These are phyloP conservation scores for Scopulariopsis brevicaulis DNA, from an alignment of 2,329 filamentous ascomycete genomes.

Conservation along the genomic window DNA sequence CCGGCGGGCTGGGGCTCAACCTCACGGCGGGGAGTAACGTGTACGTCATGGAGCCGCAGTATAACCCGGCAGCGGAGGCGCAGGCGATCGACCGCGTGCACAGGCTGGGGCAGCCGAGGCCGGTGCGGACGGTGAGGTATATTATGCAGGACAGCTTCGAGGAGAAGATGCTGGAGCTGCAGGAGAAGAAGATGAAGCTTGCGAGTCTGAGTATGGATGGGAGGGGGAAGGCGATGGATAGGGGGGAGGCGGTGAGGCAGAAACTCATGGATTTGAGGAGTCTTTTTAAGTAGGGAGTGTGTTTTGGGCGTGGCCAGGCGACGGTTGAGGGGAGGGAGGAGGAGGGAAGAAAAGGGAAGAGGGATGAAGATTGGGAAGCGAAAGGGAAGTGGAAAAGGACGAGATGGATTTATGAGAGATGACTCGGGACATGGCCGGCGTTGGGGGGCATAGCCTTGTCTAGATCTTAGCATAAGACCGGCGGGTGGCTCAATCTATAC, in stretches of 20 bases:
- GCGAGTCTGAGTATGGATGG: slow-evolving; percentile 78
- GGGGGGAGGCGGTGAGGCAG: slow-evolving; percentile 45
- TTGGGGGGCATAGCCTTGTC: neutral
- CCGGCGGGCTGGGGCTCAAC: slow-evolving; percentile 85
- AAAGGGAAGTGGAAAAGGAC: neutral
- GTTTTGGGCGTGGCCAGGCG: neutral
- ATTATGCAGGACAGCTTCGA: slow-evolving; percentile 89
- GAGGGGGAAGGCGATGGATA: slow-evolving; percentile 39
- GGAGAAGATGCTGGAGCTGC: slow-evolving; percentile 81
- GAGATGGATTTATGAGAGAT: neutral
- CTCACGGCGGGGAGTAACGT: slow-evolving; percentile 76
- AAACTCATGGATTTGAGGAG: slow-evolving; percentile 46
- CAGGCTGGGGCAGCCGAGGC: slow-evolving; percentile 78
- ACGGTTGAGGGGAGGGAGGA: no score
- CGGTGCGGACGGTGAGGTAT: slow-evolving; percentile 76
- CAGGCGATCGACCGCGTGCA: slow-evolving; percentile 93
- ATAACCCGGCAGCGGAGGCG: slow-evolving; percentile 88
- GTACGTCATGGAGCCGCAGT: slow-evolving; percentile 97
- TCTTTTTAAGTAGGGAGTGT: slow-evolving; percentile 38
- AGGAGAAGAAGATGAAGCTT: slow-evolving; percentile 85
- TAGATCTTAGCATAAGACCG: neutral
- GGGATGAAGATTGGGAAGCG: neutral
- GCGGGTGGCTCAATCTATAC: neutral
- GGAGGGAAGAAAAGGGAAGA: neutral
- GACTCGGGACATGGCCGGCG: neutral